Percentiles rank a stretch among this genome's conserved stretches.
phyloP scores from a whole-genome alignment of 257 asterid genomes.

The Rauvolfia tetraphylla region DNA sequence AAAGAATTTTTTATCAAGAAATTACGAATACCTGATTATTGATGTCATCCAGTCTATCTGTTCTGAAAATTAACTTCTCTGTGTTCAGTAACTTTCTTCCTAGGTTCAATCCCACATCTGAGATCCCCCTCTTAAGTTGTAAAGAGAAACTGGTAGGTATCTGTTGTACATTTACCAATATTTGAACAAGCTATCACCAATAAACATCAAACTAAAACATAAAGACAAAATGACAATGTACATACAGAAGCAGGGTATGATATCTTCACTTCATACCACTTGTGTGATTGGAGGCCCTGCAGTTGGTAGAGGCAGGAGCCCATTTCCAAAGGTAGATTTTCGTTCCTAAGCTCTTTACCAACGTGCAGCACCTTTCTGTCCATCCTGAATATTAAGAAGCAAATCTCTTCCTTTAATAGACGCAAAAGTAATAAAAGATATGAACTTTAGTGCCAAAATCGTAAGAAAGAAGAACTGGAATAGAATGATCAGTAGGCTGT shows the following conservation, averaged over 20 bases:
- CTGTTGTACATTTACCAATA: constrained; percentile 37
- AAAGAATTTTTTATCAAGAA: neutral
- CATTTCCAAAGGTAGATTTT: constrained; percentile 28
- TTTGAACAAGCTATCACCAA: constrained; percentile 13
- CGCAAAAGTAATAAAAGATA: neutral
- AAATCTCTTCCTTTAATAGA: neutral
- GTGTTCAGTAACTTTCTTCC: constrained; percentile 85
- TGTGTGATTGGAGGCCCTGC: constrained; percentile 57
- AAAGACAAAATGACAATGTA: constrained; percentile 19
- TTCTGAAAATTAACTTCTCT: constrained; percentile 71
- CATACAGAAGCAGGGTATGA: constrained; percentile 97
- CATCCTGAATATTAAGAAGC: neutral
- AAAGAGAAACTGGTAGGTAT: constrained; percentile 76
- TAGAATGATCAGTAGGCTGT: neutral
- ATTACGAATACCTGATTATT: constrained; percentile 38
- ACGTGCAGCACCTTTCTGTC: neutral
- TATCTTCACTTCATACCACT: constrained; percentile 91
- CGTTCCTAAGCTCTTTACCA: constrained; percentile 7
- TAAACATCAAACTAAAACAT: neutral
- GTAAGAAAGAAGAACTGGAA: too few relatives aligned
- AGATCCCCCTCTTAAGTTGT: constrained; percentile 49
- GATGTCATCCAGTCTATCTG: constrained; percentile 30
- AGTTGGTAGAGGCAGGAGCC: constrained; percentile 65
- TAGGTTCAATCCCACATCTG: constrained; percentile 37
- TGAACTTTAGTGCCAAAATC: neutral